Evolutionary conservation across 345 rosid genomes (phyloP).

Genomic region (Combretum micranthum): DNA sequence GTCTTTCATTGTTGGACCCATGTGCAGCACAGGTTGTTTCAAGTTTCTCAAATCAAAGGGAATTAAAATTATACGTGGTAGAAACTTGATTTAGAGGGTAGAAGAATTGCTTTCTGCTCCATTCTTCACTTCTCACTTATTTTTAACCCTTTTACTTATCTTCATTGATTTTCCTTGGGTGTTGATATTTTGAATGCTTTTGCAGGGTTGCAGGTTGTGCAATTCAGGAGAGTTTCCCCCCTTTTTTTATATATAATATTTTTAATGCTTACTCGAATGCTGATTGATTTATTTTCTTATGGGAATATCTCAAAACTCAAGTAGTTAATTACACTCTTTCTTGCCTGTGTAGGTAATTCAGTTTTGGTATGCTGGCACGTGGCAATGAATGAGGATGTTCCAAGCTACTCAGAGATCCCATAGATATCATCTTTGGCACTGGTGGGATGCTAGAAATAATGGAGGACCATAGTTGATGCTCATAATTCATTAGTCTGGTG

Average conservation of each 20-base stretch:
- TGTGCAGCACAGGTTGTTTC: conserved; percentile 17
- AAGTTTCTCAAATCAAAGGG: conserved; percentile 12
- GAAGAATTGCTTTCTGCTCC: not conserved
- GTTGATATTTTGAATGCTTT: conserved; percentile 39
- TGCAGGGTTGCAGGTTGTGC: conserved; percentile 64
- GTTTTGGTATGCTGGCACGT: not conserved
- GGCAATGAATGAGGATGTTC: not conserved
- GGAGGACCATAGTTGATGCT: too few relatives aligned
- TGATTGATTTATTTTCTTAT: conserved; percentile 17
- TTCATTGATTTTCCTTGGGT: conserved; percentile 11
- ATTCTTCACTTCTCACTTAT: too few relatives aligned
- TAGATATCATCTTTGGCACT: too few relatives aligned
- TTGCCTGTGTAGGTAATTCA: conserved; percentile 15
- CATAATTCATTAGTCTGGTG: too few relatives aligned
- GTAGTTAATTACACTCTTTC: not conserved
- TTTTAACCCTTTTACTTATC: conserved; percentile 18
- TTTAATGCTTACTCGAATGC: conserved; percentile 4
- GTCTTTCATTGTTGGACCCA: not conserved
- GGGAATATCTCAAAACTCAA: conserved; percentile 1
- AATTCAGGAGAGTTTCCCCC: conserved; percentile 39
- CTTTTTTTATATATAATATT: conserved; percentile 4
- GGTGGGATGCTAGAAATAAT: too few relatives aligned
- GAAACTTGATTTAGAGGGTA: conserved; percentile 3
- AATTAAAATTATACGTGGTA: conserved; percentile 11
- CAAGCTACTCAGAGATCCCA: too few relatives aligned